These are phyloP conservation scores for Trichoderma sp. DNA, from an alignment of 2,329 filamentous ascomycete genomes.

Conservation along the genomic window DNA sequence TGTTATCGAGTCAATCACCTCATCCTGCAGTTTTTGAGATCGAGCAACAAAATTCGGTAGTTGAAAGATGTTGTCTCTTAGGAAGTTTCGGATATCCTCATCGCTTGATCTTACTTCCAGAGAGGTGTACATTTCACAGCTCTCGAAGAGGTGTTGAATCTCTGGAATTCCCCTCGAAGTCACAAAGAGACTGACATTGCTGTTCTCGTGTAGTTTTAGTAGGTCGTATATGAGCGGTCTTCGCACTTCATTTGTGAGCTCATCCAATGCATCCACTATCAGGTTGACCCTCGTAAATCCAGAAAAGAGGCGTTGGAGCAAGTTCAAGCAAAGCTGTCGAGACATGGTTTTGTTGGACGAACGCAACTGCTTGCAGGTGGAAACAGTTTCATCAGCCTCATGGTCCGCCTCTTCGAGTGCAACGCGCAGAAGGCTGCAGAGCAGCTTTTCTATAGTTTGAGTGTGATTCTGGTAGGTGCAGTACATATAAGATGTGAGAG, in stretches of 20 bases:
- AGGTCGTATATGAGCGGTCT: neutral
- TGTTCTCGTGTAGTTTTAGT: neutral
- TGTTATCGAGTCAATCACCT: neutral
- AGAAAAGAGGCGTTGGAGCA: neutral
- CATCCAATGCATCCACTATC: neutral
- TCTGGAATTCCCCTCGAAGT: neutral
- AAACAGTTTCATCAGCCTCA: neutral
- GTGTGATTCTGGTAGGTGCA: neutral
- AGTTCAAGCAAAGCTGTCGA: neutral
- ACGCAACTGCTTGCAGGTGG: neutral
- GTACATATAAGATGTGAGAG: neutral
- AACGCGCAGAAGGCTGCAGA: neutral
- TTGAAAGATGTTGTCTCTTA: neutral
- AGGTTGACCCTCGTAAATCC: neutral
- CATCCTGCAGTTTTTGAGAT: neutral
- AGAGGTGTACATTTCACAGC: accelerated
- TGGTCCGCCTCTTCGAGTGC: neutral
- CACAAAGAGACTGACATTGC: neutral
- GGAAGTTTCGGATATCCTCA: neutral
- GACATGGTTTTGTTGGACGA: neutral
- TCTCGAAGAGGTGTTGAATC: neutral
- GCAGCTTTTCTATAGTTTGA: neutral
- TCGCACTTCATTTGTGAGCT: neutral
- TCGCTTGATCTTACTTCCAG: neutral
- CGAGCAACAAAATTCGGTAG: neutral